Conservation (phyloP, 192 early-diverging fungal genomes). For the Coemansia sp. region DNA sequence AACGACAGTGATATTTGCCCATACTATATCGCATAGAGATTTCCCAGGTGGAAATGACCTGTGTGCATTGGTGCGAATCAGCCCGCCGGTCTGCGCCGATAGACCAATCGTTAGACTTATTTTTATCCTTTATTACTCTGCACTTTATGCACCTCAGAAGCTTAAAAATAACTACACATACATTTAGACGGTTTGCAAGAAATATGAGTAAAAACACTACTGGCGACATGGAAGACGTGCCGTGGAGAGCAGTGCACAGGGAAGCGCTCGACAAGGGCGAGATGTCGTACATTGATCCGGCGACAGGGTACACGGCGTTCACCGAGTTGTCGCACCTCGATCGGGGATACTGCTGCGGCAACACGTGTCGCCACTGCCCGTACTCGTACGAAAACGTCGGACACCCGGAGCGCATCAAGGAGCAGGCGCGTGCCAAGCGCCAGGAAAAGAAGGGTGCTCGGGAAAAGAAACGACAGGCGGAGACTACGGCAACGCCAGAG, state of each 20-base stretch:
- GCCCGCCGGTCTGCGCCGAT: no score
- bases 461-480: background rate
- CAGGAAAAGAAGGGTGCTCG: background rate
- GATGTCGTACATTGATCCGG: slow-evolving; percentile 61
- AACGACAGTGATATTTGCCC: background rate
- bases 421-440: slow-evolving; percentile 16
- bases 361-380: slow-evolving; percentile 65
- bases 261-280: slow-evolving; percentile 12
- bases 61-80: no score
- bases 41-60: background rate
- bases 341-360: slow-evolving; percentile 67
- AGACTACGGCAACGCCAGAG: background rate
- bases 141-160: no score
- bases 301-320: slow-evolving; percentile 64
- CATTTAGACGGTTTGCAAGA: no score
- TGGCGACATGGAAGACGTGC: slow-evolving; percentile 16
- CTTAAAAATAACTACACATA: no score
- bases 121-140: background rate
- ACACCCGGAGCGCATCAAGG: slow-evolving; percentile 41
- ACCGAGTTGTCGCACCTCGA: slow-evolving; percentile 58
- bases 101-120: background rate
- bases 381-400: slow-evolving; percentile 61
- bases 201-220: slow-evolving; percentile 1
- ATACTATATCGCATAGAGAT: background rate
- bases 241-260: slow-evolving; percentile 16